Evolutionary conservation across 768 basidiomycete genomes (phyloP).

Genomic region (Hericium coralloides): DNA sequence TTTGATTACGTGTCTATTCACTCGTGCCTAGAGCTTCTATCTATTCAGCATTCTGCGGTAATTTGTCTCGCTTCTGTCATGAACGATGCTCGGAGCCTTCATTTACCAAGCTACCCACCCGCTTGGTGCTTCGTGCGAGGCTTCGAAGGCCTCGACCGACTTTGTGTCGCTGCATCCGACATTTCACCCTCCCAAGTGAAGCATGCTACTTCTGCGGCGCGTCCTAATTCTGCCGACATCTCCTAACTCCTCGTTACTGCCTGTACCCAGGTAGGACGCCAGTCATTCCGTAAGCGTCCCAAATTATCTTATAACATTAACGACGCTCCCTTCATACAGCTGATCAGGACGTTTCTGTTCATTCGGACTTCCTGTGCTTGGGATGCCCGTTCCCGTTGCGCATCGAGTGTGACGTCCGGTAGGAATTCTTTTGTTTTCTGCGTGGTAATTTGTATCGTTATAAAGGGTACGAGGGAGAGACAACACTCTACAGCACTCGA

Average conservation of each 20-base stretch:
- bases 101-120: constrained; percentile 1
- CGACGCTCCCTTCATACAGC: constrained; percentile 2
- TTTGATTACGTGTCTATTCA: constrained; percentile 1
- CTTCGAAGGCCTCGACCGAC: constrained; percentile 12
- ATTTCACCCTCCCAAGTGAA: constrained; percentile 9
- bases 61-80: constrained; percentile 10
- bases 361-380: constrained; percentile 4
- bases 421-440: constrained; percentile 1
- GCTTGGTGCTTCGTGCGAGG: constrained; percentile 8
- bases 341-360: constrained; percentile 9
- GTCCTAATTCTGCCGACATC: constrained; percentile 7
- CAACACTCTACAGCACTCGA: not conserved
- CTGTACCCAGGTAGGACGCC: not conserved
- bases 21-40: constrained; percentile 7
- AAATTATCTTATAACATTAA: constrained; percentile 7
- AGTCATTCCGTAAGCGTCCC: not conserved
- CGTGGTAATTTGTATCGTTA: not conserved
- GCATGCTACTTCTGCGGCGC: constrained; percentile 6
- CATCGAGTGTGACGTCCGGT: constrained; percentile 3
- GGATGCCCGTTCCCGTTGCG: not conserved
- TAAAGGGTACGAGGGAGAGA: not conserved
- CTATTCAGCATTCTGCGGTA: not conserved
- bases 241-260: not conserved
- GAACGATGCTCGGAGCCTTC: constrained; percentile 3
- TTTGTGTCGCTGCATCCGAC: constrained; percentile 10